Conservation (phyloP, 495 filamentous ascomycete genomes). For the Cercophora sp. region DNA sequence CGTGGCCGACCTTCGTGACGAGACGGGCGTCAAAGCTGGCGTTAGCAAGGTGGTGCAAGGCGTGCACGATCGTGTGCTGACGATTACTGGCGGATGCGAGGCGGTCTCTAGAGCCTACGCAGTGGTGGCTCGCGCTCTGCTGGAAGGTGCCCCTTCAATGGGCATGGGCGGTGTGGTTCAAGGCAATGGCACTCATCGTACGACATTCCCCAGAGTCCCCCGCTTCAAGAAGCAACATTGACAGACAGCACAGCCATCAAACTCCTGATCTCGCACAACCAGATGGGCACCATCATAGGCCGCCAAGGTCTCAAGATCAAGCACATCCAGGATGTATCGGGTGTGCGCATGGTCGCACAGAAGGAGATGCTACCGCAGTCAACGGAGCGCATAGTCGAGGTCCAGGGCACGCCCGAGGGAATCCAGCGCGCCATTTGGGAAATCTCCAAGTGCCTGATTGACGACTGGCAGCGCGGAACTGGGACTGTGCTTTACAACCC, state of each 20-base stretch:
- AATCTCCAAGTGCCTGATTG: conserved; percentile 96
- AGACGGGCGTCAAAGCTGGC: conserved; percentile 94
- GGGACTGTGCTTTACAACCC: conserved; percentile 97
- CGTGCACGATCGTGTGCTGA: conserved; percentile 94
- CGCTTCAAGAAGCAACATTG: conserved; percentile 13
- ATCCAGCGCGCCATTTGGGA: conserved; percentile 97
- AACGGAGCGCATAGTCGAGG: conserved; percentile 96
- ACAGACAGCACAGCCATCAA: conserved; percentile 67
- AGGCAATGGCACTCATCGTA: conserved; percentile 89
- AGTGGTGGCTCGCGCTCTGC: conserved; percentile 82
- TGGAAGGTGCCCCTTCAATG: conserved; percentile 90
- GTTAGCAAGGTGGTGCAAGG: conserved; percentile 98
- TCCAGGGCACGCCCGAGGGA: conserved; percentile 87
- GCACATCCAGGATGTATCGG: conserved; percentile 95
- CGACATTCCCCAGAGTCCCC: conserved; percentile 28
- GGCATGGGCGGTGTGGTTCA: conserved; percentile 88
- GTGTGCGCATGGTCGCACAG: conserved; percentile 97
- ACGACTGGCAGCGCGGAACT: conserved; percentile 94
- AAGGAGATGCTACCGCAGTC: conserved; percentile 99
- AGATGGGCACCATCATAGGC: conserved; percentile 99
- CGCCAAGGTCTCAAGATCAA: conserved; percentile 97
- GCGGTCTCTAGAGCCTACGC: conserved; percentile 87
- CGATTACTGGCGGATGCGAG: conserved; percentile 82
- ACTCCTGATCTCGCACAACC: conserved; percentile 96
- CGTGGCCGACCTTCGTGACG: conserved; percentile 92